Percentiles rank a stretch among this genome's conserved stretches.
Conservation (phyloP, 495 filamentous ascomycete species). For the Symbiotaphrina buchneri region DNA sequence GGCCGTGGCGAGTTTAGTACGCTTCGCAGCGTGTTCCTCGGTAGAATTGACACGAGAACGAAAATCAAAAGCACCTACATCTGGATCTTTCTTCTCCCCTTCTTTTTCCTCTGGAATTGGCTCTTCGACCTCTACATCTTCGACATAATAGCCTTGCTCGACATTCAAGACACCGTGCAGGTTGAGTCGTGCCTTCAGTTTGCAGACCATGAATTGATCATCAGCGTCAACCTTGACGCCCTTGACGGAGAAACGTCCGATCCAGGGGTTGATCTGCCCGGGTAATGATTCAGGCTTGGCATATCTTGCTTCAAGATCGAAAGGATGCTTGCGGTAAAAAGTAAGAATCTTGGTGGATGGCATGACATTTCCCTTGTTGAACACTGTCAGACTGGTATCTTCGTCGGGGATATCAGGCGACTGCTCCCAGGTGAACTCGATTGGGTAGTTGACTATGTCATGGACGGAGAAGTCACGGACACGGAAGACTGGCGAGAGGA, state of each 20-base stretch:
- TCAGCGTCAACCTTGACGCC: conserved; percentile 66
- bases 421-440: conserved; percentile 99
- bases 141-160: conserved; percentile 92
- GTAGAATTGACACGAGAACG: neutral
- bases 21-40: neutral
- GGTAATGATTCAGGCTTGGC: conserved; percentile 72
- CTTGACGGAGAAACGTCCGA: conserved; percentile 90
- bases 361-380: conserved; percentile 93
- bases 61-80: conserved; percentile 31
- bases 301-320: conserved; percentile 91
- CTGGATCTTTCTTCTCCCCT: conserved; percentile 40
- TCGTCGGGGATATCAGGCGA: conserved; percentile 96
- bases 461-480: conserved; percentile 95
- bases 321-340: conserved; percentile 95
- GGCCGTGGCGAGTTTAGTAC: conserved; percentile 4
- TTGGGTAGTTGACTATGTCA: conserved; percentile 94
- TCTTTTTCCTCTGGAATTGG: conserved; percentile 29
- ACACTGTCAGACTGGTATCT: conserved; percentile 91
- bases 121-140: conserved; percentile 96
- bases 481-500: conserved; percentile 93
- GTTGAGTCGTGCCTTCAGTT: conserved; percentile 95
- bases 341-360: conserved; percentile 99
- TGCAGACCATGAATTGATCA: conserved; percentile 97
- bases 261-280: conserved; percentile 82
- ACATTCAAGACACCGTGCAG: conserved; percentile 92